Conservation (phyloP, 345 rosid genomes). For the Bruguiera gymnorhiza region DNA sequence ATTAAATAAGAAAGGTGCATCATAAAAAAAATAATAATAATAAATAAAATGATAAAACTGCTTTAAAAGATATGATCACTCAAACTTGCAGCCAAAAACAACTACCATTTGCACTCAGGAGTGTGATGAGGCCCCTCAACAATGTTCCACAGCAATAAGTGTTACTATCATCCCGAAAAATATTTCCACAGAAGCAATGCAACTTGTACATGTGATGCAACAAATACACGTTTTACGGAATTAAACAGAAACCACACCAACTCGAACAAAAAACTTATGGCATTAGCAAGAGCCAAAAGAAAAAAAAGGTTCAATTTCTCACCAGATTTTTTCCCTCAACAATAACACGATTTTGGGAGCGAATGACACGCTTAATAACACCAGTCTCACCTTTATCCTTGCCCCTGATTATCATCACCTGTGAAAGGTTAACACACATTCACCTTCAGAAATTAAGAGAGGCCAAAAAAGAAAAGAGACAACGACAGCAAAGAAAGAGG, state of each 20-base stretch:
- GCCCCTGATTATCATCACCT: slow-evolving; percentile 87
- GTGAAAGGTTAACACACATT: neutral
- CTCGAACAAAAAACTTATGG: neutral
- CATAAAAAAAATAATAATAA: no score
- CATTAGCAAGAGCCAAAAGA: neutral
- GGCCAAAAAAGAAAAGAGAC: neutral
- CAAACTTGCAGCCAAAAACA: neutral
- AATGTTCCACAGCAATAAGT: neutral
- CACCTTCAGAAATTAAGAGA: neutral
- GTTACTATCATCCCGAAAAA: neutral
- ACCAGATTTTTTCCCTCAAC: slow-evolving; percentile 92
- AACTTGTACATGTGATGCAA: neutral
- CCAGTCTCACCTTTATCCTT: slow-evolving; percentile 90
- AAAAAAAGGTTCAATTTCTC: slow-evolving; percentile 11
- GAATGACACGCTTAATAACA: slow-evolving; percentile 63
- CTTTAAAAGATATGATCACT: no score
- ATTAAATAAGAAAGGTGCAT: neutral
- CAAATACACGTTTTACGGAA: neutral
- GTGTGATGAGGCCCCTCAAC: neutral
- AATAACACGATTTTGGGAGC: slow-evolving; percentile 84
- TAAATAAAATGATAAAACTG: no score
- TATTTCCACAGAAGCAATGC: neutral
- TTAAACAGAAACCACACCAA: neutral
- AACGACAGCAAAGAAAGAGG: neutral
- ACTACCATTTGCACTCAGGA: neutral